These are phyloP conservation scores for Vanrija humicola DNA, from an alignment of 1,284 basidiomycete genomes.

Conservation along the genomic window DNA sequence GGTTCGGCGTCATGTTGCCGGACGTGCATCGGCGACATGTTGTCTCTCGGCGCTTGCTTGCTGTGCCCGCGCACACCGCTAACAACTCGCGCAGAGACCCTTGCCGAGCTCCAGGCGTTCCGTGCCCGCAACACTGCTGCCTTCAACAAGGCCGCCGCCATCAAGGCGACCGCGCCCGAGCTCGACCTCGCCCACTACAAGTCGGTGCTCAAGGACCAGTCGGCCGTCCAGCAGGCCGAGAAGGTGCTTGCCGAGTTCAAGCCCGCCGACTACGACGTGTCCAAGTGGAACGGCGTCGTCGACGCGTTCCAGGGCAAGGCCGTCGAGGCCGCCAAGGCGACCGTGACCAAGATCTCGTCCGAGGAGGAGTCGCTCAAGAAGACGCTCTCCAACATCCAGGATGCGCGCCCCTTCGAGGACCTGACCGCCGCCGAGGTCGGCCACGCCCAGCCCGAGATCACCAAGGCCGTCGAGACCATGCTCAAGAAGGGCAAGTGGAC, in stretches of 20 bases:
- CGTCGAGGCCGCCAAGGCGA: slow-evolving; percentile 87
- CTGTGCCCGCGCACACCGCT: neutral
- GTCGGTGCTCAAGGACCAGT: slow-evolving; percentile 84
- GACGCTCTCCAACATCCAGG: slow-evolving; percentile 95
- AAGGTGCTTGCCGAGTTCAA: slow-evolving; percentile 87
- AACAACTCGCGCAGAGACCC: slow-evolving; percentile 62
- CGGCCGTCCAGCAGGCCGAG: slow-evolving; percentile 87
- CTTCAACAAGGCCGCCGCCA: slow-evolving; percentile 66
- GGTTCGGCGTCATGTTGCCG: neutral
- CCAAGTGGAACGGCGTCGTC: slow-evolving; percentile 87
- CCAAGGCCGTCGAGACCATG: slow-evolving; percentile 92
- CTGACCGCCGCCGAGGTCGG: slow-evolving; percentile 90
- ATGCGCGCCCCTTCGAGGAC: slow-evolving; percentile 96
- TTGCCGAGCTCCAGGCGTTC: slow-evolving; percentile 86
- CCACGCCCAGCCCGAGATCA: slow-evolving; percentile 87
- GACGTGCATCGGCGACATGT: neutral
- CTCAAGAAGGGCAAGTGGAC: slow-evolving; percentile 98
- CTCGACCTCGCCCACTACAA: slow-evolving; percentile 88
- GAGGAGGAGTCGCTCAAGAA: slow-evolving; percentile 90
- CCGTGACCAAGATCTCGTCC: slow-evolving; percentile 82
- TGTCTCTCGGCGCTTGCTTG: neutral
- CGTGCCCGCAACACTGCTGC: slow-evolving; percentile 92
- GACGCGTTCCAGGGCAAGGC: slow-evolving; percentile 97
- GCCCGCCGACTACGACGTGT: slow-evolving; percentile 93
- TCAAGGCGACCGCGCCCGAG: slow-evolving; percentile 59